Conservation (phyloP, 2,329 filamentous ascomycete genomes). For the Cryphonectria radicalis region DNA sequence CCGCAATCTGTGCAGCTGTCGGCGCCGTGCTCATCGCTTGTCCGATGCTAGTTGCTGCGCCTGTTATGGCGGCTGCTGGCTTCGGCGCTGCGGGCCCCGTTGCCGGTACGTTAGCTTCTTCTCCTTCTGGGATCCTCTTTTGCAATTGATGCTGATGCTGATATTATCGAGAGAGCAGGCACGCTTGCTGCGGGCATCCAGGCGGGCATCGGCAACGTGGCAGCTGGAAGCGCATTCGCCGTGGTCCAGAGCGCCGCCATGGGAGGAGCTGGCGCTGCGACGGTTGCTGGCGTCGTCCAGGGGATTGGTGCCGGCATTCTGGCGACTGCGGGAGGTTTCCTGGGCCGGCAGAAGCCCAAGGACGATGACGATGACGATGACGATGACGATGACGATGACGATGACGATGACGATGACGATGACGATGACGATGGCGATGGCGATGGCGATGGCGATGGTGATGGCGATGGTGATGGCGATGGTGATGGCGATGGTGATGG, state of each 20-base stretch:
- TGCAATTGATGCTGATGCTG: too few species aligned
- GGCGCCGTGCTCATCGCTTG: constrained; percentile 14
- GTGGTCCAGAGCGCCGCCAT: constrained; percentile 33
- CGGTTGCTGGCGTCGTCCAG: constrained; percentile 26
- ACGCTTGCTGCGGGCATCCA: constrained; percentile 32
- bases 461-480: not conserved
- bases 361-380: not conserved
- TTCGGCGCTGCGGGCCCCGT: constrained; percentile 25
- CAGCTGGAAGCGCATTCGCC: constrained; percentile 31
- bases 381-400: too few species aligned
- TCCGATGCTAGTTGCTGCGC: constrained; percentile 24
- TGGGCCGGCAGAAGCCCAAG: constrained; percentile 5
- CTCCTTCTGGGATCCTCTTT: not conserved
- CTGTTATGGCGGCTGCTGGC: constrained; percentile 22
- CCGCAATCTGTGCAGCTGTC: not conserved
- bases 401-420: not conserved
- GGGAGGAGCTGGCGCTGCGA: constrained; percentile 31
- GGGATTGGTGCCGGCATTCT: constrained; percentile 19
- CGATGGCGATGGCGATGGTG: not conserved
- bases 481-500: not conserved
- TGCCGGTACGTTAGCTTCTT: constrained; percentile 20
- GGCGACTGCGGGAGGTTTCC: constrained; percentile 11
- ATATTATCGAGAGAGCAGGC: constrained; percentile 27
- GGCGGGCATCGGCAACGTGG: constrained; percentile 29
- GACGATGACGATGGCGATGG: not conserved